A percentile compares a stretch with the other conserved stretches of the same genome.
Evolutionary conservation across 768 basidiomycete genomes (phyloP).

Genomic region (Pleurotus citrinopileatus): DNA sequence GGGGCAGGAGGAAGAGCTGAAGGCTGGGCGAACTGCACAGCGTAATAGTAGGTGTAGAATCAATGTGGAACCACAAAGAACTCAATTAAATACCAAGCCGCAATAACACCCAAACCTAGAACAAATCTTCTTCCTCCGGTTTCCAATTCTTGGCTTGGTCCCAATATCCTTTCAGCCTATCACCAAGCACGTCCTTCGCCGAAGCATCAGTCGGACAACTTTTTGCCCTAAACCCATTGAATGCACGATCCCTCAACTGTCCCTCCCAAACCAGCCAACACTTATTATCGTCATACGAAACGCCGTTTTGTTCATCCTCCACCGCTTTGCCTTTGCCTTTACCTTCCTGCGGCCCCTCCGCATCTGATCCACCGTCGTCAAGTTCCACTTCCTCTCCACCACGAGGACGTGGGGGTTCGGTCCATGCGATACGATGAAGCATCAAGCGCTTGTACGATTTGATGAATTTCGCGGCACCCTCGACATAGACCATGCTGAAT

Average conservation of each 20-base stretch:
- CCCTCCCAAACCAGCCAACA: slow-evolving; percentile 96
- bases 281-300: slow-evolving; percentile 79
- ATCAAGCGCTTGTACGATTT: slow-evolving; percentile 87
- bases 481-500: slow-evolving; percentile 91
- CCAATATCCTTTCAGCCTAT: slow-evolving; percentile 88
- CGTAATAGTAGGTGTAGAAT: too few species aligned
- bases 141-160: slow-evolving; percentile 92
- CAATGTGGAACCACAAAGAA: neutral
- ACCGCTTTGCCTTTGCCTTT: slow-evolving; percentile 25
- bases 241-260: slow-evolving; percentile 75
- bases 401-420: slow-evolving; percentile 80
- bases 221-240: slow-evolving; percentile 76
- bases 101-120: too few species aligned
- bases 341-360: slow-evolving; percentile 18
- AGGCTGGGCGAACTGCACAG: too few species aligned
- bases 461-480: slow-evolving; percentile 84
- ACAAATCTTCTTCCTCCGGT: slow-evolving; percentile 74
- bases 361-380: slow-evolving; percentile 42
- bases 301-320: slow-evolving; percentile 23
- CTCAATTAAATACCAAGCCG: too few species aligned
- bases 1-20: too few species aligned
- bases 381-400: slow-evolving; percentile 71
- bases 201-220: slow-evolving; percentile 80
- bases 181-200: slow-evolving; percentile 84
- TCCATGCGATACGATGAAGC: slow-evolving; percentile 89